These are phyloP conservation scores for Fusarium napiforme DNA, from an alignment of 2,329 filamentous ascomycete species.

Conservation along the genomic window DNA sequence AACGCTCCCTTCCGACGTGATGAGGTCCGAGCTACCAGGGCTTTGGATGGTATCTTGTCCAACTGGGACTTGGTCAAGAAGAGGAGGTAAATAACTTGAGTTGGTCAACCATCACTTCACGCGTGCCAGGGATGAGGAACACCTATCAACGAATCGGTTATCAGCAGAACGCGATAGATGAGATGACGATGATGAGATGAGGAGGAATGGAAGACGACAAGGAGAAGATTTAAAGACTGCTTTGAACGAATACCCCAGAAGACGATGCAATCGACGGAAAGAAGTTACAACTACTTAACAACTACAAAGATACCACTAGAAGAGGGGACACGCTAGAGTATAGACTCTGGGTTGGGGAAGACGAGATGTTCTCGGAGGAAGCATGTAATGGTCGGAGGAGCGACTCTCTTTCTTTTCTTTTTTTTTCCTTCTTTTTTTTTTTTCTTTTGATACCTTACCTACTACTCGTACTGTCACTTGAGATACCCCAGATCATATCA, in stretches of 20 bases:
- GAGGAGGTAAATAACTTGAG: constrained; percentile 54
- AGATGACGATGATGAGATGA: constrained; percentile 3
- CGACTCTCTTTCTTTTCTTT: constrained; percentile 20
- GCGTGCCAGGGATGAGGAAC: neutral
- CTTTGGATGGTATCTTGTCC: constrained; percentile 62
- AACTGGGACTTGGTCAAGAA: constrained; percentile 60
- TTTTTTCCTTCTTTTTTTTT: constrained; percentile 9
- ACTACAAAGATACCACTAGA: constrained; percentile 35
- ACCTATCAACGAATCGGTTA: neutral
- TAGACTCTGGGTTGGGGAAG: constrained; percentile 14
- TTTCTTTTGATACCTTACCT: constrained; percentile 29
- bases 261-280: constrained; percentile 13
- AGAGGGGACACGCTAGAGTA: constrained; percentile 21
- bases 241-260: constrained; percentile 19
- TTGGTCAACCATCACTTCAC: neutral
- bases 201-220: constrained; percentile 3
- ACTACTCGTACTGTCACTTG: constrained; percentile 42
- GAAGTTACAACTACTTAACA: constrained; percentile 19
- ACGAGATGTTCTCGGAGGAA: neutral
- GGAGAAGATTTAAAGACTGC: constrained; percentile 13
- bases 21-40: constrained; percentile 67
- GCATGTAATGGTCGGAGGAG: constrained; percentile 38
- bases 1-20: constrained; percentile 68
- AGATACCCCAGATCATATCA: constrained; percentile 44
- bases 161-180: neutral